A percentile compares a stretch with the other conserved stretches of the same genome.
Evolutionary conservation across 177 flowering plant species (phyloP).

Genomic region (Telopea speciosissima): DNA sequence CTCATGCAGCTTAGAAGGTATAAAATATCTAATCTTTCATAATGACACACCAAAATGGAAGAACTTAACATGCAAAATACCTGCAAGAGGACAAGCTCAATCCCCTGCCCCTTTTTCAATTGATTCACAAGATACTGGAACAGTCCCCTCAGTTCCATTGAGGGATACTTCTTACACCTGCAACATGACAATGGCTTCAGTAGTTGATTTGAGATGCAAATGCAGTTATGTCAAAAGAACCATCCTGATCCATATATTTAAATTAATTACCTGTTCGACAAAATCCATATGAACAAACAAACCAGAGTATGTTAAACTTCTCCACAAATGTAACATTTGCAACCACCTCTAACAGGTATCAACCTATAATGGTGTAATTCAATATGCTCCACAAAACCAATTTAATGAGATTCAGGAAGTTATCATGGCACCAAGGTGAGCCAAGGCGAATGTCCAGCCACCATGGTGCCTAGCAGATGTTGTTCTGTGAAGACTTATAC

Average conservation of each 20-base stretch:
- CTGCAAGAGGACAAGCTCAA: conserved; percentile 97
- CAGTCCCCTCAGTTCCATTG: conserved; percentile 98
- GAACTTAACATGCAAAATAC: conserved; percentile 23
- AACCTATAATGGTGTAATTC: no score
- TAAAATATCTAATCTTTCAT: neutral
- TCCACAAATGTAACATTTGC: neutral
- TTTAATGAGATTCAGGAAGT: no score
- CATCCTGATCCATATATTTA: neutral
- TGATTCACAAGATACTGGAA: conserved; percentile 98
- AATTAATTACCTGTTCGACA: neutral
- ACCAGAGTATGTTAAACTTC: neutral
- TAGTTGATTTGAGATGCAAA: neutral
- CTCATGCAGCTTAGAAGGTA: conserved; percentile 5
- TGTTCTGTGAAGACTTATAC: no score
- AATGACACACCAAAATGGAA: neutral
- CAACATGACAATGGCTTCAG: conserved; percentile 5
- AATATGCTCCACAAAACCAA: no score
- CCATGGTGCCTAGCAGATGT: no score
- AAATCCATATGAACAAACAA: neutral
- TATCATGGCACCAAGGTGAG: no score
- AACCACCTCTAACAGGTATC: neutral
- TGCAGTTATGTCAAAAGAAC: neutral
- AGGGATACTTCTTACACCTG: conserved; percentile 99
- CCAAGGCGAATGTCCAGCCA: no score
- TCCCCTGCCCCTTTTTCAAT: conserved; percentile 83